phyloP scores from a whole-genome alignment of 2,329 filamentous ascomycete species.

The Cryphonectria parasitica region DNA sequence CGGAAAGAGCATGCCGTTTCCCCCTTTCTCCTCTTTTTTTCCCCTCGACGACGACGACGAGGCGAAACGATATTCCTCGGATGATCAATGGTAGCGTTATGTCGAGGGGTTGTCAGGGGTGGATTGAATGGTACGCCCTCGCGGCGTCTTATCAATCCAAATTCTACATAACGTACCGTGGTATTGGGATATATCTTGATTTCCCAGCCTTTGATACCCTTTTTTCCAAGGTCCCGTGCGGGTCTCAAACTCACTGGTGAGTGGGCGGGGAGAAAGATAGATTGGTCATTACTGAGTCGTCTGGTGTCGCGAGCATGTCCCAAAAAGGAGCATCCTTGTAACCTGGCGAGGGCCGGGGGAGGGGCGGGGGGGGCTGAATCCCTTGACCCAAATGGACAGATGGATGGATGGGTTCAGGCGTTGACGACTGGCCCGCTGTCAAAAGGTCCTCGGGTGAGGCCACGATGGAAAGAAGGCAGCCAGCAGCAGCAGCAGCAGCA shows the following conservation, averaged over 20 bases:
- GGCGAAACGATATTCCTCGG: slow-evolving; percentile 1
- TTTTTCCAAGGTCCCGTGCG: neutral
- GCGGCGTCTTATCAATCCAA: neutral
- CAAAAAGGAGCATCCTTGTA: slow-evolving; percentile 4
- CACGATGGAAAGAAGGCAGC: too few species aligned
- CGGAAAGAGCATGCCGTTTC: neutral
- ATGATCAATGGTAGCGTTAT: neutral
- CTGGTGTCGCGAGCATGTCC: neutral
- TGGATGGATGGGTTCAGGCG: neutral
- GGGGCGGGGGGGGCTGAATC: too few species aligned
- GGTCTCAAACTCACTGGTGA: neutral
- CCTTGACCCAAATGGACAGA: neutral
- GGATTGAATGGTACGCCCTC: neutral
- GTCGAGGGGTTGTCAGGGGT: neutral
- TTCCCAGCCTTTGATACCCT: neutral
- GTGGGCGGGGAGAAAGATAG: neutral
- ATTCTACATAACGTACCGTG: neutral
- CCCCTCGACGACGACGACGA: neutral
- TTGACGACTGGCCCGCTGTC: slow-evolving; percentile 18
- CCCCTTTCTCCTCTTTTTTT: neutral
- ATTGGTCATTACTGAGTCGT: neutral
- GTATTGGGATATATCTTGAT: neutral
- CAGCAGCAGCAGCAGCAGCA: too few species aligned
- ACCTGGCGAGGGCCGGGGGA: neutral
- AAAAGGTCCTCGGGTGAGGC: slow-evolving; percentile 14